These are phyloP conservation scores for Podospora australis DNA, from an alignment of 495 filamentous ascomycete genomes.

Conservation along the genomic window DNA sequence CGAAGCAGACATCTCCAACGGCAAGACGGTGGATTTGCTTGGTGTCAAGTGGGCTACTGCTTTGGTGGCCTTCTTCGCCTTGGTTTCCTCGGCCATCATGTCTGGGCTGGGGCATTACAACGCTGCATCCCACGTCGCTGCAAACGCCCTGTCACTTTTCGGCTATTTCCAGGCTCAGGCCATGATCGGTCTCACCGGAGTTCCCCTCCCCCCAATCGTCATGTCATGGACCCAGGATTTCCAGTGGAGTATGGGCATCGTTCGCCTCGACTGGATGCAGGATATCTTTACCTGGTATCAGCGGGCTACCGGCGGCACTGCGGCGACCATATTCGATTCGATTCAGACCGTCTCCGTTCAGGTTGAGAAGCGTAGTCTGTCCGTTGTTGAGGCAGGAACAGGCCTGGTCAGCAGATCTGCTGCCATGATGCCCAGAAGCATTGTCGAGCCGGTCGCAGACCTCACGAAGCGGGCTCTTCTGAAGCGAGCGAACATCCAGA, in stretches of 20 bases:
- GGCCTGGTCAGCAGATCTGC: constrained; percentile 43
- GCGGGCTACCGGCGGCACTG: constrained; percentile 83
- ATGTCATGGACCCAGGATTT: constrained; percentile 97
- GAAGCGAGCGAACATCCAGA: constrained; percentile 44
- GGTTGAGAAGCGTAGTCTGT: constrained; percentile 66
- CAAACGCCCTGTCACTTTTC: constrained; percentile 90
- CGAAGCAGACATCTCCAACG: constrained; percentile 83
- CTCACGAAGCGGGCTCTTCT: constrained; percentile 27
- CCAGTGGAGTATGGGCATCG: constrained; percentile 98
- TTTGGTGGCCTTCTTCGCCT: constrained; percentile 77
- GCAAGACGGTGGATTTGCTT: constrained; percentile 84
- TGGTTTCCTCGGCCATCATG: constrained; percentile 77
- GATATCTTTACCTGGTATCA: constrained; percentile 94
- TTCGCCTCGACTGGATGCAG: constrained; percentile 80
- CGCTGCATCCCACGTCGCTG: constrained; percentile 91
- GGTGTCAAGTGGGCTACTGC: constrained; percentile 91
- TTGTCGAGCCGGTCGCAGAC: constrained; percentile 30
- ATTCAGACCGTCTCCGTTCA: constrained; percentile 75
- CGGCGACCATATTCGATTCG: constrained; percentile 70
- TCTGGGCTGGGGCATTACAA: constrained; percentile 87
- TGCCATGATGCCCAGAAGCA: constrained; percentile 45
- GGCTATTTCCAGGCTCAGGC: constrained; percentile 97
- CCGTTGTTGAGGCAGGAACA: constrained; percentile 25
- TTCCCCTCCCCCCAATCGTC: constrained; percentile 82
- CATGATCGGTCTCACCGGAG: constrained; percentile 78